Base-by-base conservation (phyloP, 768 basidiomycete species). In the Pulveroboletus ravenelii region DNA sequence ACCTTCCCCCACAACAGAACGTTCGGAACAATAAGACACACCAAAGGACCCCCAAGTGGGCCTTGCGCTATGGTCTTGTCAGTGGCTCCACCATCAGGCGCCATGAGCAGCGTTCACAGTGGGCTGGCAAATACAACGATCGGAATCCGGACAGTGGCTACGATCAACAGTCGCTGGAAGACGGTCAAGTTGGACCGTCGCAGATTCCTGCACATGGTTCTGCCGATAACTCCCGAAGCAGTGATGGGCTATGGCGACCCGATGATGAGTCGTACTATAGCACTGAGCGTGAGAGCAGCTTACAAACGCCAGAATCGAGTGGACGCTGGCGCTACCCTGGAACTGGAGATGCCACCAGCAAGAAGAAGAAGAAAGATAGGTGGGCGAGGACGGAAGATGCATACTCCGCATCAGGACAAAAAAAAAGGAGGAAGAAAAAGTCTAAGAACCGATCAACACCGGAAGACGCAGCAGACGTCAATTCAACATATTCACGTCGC, bases 11-110 rank as follows among this genome's bases (percentile, higher is more conserved):
- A 34, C 6, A 47, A 18, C 65, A 97, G 85, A 96, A 96, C 70
- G 84, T 97, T 57, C 78, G 94, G 50, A 97, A 96, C 73, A 97
- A 97, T 76, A 91, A 94, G 76, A 94, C 82, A 60, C 80, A 89
- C 64, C 76, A 78, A 13, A 84, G 94, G 39, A 96, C 94, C n/a
- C 94, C 94, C 17, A 94, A 96, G 70, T 97, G 94, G 94, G 87
- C 86, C 0, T 76, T 89, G 69, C 80, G 86, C 55, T 91, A 91
- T 67, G 94, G 94, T 35, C 87, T 97, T 40, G 82, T 97, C 55
- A 83, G 93, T 66, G 84, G 81, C 20, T 74, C 83, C 32, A 83
- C 86, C 58, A 84, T 89, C 63, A 77, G 80, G 58, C 87, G 93
- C 62, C 84, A 87, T 48, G 79, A 85, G 62, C 79, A 77, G 53